Evolutionary conservation across 2,329 filamentous ascomycete genomes (phyloP), one percentile per base, ranked within the genome.

Genomic region (Colletotrichum coccodes): DNA sequence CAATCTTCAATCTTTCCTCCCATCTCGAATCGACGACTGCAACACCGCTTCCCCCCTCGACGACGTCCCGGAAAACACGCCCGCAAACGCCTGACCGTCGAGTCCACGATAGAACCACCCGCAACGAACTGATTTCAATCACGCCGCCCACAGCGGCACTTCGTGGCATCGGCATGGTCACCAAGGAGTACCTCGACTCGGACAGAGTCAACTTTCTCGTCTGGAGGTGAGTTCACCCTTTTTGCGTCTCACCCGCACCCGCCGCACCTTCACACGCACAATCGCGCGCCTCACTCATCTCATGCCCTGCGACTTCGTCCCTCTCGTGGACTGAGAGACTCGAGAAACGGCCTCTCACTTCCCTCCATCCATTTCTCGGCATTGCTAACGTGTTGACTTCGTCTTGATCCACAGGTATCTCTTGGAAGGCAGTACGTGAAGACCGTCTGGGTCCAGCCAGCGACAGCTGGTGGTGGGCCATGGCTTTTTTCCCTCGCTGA

Each of bases 161-260:
- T 56, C 64, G 69, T 53, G 64, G 64, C 58, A 64, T 69, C 56
- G 64, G 64, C 60, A 64, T 69, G 71, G 79, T 75, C 75, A 89
- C 89, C 87, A 89, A 89, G 83, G 87, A 90, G 82, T 84, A 85
- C 77, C 84, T 91, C 76, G 87, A 90, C 85, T 90, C 88, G 73
- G 86, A 91, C 80, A 85, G 87, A 84, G 83, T 91, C 85, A 91
- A 91, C 84, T 91, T 89, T 85, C 85, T 91, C 79, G 85, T 91
- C 78, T 91, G 89, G 89, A 90, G 88, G 89, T 91, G 85, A 80
- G 89, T 86, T 76, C 72, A 75, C 71, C 72, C 70, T 71, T 71
- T 70, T 71, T 69, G 66, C 69, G 66, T 71, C 69, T 71, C 69
- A 71, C 66, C 66, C 69, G 63, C 54, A 38, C 47, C 53, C 68